Evolutionary conservation across 306 rosid genomes (phyloP).

Genomic region (Mucuna pruriens): DNA sequence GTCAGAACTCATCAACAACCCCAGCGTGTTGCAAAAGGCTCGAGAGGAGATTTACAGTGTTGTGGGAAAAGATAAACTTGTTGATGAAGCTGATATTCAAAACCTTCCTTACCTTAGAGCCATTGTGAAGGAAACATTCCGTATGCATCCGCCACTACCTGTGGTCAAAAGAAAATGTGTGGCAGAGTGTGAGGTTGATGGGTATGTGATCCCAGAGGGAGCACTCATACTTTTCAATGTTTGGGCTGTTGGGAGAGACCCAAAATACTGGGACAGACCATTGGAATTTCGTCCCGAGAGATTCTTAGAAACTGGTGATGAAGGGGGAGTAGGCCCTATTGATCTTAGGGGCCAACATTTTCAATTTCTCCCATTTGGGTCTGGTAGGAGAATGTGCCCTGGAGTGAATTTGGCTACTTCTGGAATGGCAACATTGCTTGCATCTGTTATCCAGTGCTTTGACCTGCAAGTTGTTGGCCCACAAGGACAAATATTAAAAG

Average conservation of each 20-base stretch:
- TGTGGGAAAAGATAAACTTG: conserved; percentile 49
- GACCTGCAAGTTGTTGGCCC: conserved; percentile 41
- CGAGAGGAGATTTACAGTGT: conserved; percentile 48
- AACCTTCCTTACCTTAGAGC: conserved; percentile 62
- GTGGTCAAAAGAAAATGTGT: conserved; percentile 47
- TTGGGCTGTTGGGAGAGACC: conserved; percentile 63
- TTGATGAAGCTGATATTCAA: conserved; percentile 51
- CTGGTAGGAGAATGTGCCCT: conserved; percentile 65
- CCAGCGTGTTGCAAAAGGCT: conserved; percentile 44
- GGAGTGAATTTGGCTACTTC: conserved; percentile 51
- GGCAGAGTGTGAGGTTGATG: conserved; percentile 40
- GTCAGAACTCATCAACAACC: conserved; percentile 61
- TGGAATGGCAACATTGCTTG: conserved; percentile 48
- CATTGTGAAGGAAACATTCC: conserved; percentile 52
- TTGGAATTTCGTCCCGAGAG: conserved; percentile 51
- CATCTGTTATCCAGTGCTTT: conserved; percentile 57
- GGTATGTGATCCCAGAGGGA: conserved; percentile 46
- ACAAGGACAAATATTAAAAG: conserved; percentile 9
- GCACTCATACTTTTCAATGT: conserved; percentile 47
- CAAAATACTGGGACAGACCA: conserved; percentile 51
- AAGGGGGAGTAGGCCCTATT: neutral
- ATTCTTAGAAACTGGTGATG: conserved; percentile 7
- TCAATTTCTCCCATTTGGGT: conserved; percentile 55
- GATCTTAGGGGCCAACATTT: conserved; percentile 50
- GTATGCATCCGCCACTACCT: conserved; percentile 61